Conservation (phyloP, 208 protist species). For the Trypanosoma cruzi region DNA sequence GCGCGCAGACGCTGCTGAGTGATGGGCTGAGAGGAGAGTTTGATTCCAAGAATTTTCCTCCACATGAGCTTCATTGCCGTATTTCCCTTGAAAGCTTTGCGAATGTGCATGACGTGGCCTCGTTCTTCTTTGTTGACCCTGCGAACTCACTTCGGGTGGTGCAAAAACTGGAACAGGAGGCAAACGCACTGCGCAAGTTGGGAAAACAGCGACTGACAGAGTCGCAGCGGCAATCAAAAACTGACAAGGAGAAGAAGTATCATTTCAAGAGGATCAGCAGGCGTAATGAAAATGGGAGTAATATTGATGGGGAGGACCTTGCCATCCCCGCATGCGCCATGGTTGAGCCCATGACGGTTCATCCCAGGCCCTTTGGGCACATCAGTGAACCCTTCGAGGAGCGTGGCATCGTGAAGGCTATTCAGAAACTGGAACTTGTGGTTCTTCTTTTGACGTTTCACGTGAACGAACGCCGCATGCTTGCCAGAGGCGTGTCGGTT, state of each 20-base stretch:
- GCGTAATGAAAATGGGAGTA: background rate
- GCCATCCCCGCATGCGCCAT: background rate
- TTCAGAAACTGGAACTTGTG: constrained; percentile 44
- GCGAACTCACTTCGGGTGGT: constrained; percentile 3
- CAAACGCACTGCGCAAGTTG: background rate
- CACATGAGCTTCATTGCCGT: constrained; percentile 8
- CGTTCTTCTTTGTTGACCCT: constrained; percentile 28
- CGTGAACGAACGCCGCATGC: constrained; percentile 30
- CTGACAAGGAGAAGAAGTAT: background rate
- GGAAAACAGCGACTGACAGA: background rate
- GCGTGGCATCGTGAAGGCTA: constrained; percentile 46
- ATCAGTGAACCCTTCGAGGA: background rate
- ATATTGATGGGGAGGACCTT: background rate
- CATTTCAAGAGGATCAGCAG: background rate
- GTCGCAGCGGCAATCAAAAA: background rate
- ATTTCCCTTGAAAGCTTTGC: constrained; percentile 15
- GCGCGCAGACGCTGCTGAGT: background rate
- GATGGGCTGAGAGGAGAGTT: background rate
- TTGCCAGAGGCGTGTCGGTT: constrained; percentile 4
- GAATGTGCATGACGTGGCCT: constrained; percentile 11
- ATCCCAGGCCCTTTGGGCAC: background rate
- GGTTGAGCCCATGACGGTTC: background rate
- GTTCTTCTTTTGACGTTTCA: constrained; percentile 46
- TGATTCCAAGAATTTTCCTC: background rate
- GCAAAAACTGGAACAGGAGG: background rate